Evolutionary conservation across 768 basidiomycete species (phyloP).

Genomic region (Multifurca ochricompacta): DNA sequence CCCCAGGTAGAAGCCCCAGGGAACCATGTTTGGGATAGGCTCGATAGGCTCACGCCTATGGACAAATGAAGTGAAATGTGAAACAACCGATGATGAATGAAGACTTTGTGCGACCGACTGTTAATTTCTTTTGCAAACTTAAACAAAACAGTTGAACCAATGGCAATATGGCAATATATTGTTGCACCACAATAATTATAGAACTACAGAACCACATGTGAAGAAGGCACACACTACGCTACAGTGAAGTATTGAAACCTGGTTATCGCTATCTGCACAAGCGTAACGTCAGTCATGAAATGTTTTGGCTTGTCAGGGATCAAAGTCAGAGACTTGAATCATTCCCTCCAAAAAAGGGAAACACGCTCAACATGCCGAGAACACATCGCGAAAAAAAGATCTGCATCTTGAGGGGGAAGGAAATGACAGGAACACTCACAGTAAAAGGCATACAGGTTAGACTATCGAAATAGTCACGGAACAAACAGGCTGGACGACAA

Average conservation of each 20-base stretch:
- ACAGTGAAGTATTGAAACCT: neutral
- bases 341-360: conserved; percentile 61
- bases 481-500: neutral
- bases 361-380: conserved; percentile 44
- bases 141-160: too few species aligned
- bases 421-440: conserved; percentile 28
- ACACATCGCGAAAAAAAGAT: conserved; percentile 47
- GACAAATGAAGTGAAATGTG: too few species aligned
- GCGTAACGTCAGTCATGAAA: neutral
- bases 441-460: neutral
- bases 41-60: neutral
- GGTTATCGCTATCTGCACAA: neutral
- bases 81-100: too few species aligned
- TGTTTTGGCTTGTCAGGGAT: neutral
- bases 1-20: neutral
- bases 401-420: conserved; percentile 35
- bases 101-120: neutral
- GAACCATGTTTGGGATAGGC: conserved; percentile 7
- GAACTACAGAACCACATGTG: neutral
- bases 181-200: too few species aligned
- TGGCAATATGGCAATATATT: too few species aligned
- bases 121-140: too few species aligned
- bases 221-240: neutral
- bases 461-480: neutral
- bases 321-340: conserved; percentile 73